These are phyloP conservation scores for Hippophae gyantsensis DNA, from an alignment of 306 rosid species.

Conservation along the genomic window DNA sequence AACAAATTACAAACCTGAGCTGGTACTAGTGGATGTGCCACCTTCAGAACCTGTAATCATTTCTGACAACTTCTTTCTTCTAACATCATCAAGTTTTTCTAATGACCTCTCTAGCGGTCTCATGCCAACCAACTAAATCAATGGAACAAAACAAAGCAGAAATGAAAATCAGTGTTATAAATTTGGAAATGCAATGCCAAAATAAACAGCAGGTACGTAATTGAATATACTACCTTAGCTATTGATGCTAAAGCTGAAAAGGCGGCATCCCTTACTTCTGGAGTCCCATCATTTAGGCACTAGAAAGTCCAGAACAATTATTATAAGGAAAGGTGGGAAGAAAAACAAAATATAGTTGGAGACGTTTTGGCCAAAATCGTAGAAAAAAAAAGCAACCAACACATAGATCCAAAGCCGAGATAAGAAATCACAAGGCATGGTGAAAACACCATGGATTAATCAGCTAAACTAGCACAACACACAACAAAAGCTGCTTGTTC, in stretches of 20 bases:
- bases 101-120: conserved; percentile 85
- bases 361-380: neutral
- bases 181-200: conserved; percentile 1
- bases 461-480: neutral
- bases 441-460: neutral
- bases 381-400: neutral
- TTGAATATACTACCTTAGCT: conserved; percentile 63
- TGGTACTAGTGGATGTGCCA: conserved; percentile 39
- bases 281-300: conserved; percentile 91
- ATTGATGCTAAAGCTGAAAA: conserved; percentile 83
- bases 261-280: conserved; percentile 97
- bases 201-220: neutral
- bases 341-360: neutral
- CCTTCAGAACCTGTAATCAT: conserved; percentile 88
- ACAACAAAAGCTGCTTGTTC: neutral
- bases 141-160: conserved; percentile 17
- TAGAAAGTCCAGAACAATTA: conserved; percentile 29
- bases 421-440: neutral
- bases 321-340: neutral
- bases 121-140: conserved; percentile 84
- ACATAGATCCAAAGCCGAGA: neutral
- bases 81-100: conserved; percentile 96
- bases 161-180: conserved; percentile 11
- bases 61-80: conserved; percentile 91
- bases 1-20: conserved; percentile 48